Evolutionary conservation across 2,329 filamentous ascomycete genomes (phyloP), one percentile per base, ranked within the genome.

Genomic region (Neofusicoccum ribis): DNA sequence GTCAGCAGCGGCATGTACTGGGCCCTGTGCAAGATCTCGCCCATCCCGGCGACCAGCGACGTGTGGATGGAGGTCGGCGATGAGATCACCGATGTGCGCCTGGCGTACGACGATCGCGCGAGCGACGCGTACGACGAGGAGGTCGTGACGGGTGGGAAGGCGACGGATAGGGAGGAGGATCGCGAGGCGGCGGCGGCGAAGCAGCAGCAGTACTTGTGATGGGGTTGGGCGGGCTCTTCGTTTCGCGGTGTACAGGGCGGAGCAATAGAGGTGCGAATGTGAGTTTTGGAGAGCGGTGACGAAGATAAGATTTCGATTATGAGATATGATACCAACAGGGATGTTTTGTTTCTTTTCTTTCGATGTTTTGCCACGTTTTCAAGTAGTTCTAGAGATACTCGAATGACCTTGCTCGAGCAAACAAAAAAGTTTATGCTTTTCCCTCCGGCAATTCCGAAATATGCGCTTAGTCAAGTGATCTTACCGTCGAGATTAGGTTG

Each of bases 61-160:
- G 81, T 75, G 7, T 97, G 93, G 93, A 85, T 91, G 77, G 92
- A 96, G 77, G 85, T 93, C 17, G 88, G 88, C 3, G 85, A 88
- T 27, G 83, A 87, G 69, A 83, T 89, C 14, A 69, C 70, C 11
- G 73, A 74, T 39, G 63, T 72, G 6, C 73, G 71, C 37, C 65
- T 78, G 50, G 75, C 72, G 8, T 72, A 77, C 66, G 74, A 69
- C 17, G 52, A 65, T 27, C 67, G 69, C 31, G 31, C 36, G 34
- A 49, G 61, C 3, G 58, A 64, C 2, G 50, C 51, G n/a, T 54
- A 56, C 15, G 65, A 62, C 6, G 65, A 52, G 41, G 62, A 67
- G 50, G 54, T 62, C 34, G 66, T 51, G 34, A 46, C 58, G 27
- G 66, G 59, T 2, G 60, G 59, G 49, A 37, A 52, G 14, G 27